Base-by-base conservation (phyloP, 2,329 filamentous ascomycete species). In the Fusarium mundagurra region DNA sequence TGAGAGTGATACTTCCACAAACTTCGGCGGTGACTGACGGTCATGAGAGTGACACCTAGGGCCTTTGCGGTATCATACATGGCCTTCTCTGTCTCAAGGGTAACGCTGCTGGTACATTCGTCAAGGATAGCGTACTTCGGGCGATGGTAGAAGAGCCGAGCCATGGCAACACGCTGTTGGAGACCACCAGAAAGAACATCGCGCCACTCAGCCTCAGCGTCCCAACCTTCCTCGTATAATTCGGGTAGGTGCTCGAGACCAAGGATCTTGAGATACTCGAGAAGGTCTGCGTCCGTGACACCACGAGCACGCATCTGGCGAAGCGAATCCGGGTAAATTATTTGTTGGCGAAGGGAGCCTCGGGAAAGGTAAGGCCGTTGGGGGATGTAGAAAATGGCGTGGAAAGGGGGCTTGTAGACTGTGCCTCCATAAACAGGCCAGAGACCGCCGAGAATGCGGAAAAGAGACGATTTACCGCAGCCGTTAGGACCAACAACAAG, bases 51-150 rank as follows among this genome's bases (percentile, higher is more conserved):
- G 78, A 98, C 96, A 8, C 94, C 95, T 24, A 98, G 85, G 24
- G 90, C 88, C 87, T 99, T 98, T 58, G 96, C 96, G 63, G 94
- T 95, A 77, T 98, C 96, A 83, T 99, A 99, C 95, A 99, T 98
- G 81, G 94, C 89, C 81, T 94, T 93, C 81, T 99, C 96, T 69
- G 95, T 95, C 77, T 98, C 96, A 34, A 98, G 88, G 22, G 97
- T 98, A n/a, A 99, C 94, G 60, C 92, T 94, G 64, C 92, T 95
- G 12, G 96, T 99, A 83, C 96, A 99, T 85, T 99, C 96, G 81
- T 99, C 96, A 43, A 99, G 87, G 76, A 99, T 99, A 17, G 96
- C 96, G 82, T 98, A 98, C 77, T 93, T 92, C 1, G 96, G 96
- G 16, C 91, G 88, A 84, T 98, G 96, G 83, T 98, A 98, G 84